Percentiles rank a stretch among this genome's conserved stretches.
Evolutionary conservation across 306 rosid genomes (phyloP).

Genomic region (Quercus dentata): DNA sequence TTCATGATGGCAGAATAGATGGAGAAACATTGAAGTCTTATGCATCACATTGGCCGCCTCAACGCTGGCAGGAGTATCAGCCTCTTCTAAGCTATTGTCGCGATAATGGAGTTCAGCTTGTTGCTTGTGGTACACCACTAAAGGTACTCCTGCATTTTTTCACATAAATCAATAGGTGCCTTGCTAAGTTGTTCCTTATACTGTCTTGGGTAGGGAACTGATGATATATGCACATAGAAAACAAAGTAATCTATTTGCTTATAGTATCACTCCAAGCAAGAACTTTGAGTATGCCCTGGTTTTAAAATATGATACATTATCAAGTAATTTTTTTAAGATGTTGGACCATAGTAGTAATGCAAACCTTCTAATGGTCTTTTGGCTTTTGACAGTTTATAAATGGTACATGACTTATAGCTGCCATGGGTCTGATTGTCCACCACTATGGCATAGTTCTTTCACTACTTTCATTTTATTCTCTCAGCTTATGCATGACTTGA

Average conservation of each 20-base stretch:
- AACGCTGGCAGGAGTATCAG: constrained; percentile 91
- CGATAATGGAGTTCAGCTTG: constrained; percentile 65
- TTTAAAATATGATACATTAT: no score
- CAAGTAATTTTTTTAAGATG: no score
- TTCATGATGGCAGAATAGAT: constrained; percentile 65
- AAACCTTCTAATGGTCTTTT: no score
- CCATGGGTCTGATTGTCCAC: no score
- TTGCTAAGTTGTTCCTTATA: not conserved
- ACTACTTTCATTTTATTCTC: not conserved
- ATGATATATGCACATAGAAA: not conserved
- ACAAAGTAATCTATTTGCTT: not conserved
- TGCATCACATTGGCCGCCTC: constrained; percentile 68
- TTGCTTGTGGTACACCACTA: constrained; percentile 85
- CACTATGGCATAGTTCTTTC: not conserved
- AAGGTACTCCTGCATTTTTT: constrained; percentile 41
- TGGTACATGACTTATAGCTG: no score
- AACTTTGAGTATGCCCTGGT: not conserved
- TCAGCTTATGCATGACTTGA: not conserved
- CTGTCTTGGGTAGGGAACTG: not conserved
- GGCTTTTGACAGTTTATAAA: no score
- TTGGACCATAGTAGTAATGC: no score
- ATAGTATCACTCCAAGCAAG: not conserved
- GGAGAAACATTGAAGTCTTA: constrained; percentile 70
- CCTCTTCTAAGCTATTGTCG: constrained; percentile 81
- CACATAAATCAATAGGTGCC: not conserved